phyloP scores from a whole-genome alignment of 192 early-diverging fungal genomes.

The Linnemannia schmuckeri region DNA sequence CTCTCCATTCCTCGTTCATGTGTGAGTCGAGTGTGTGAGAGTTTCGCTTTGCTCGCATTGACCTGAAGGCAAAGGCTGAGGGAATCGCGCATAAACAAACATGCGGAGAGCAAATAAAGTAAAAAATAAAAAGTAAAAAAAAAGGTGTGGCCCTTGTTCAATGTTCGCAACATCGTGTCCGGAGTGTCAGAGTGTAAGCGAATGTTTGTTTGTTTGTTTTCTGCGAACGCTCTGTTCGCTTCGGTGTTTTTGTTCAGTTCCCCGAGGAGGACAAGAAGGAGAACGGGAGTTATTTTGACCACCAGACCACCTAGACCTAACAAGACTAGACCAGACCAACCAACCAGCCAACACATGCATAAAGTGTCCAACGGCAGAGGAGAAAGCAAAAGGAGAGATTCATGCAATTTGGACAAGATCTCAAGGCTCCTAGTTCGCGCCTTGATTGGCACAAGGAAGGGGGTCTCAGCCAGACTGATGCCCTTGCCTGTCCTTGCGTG shows the following conservation, averaged over 20 bases:
- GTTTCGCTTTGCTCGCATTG: neutral
- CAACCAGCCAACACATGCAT: neutral
- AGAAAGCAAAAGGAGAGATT: neutral
- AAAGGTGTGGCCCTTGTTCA: neutral
- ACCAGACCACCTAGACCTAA: neutral
- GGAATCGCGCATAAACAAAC: neutral
- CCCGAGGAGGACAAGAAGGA: neutral
- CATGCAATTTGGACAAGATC: conserved; percentile 2
- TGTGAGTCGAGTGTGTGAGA: neutral
- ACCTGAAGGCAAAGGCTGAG: neutral
- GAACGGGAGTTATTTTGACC: conserved; percentile 4
- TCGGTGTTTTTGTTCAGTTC: conserved; percentile 3
- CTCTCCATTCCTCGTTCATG: neutral
- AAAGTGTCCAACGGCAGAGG: neutral
- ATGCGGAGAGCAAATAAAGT: neutral
- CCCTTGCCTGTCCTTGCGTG: no score
- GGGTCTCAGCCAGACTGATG: no score
- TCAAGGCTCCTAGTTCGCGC: neutral
- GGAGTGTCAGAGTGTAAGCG: no score
- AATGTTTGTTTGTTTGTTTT: neutral
- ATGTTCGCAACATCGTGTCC: neutral
- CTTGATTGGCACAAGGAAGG: neutral
- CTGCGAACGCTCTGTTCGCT: neutral
- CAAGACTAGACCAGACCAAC: neutral
- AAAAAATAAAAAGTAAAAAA: no score